Conservation (phyloP, 2,329 filamentous ascomycete species). For the Fusarium sp. region DNA sequence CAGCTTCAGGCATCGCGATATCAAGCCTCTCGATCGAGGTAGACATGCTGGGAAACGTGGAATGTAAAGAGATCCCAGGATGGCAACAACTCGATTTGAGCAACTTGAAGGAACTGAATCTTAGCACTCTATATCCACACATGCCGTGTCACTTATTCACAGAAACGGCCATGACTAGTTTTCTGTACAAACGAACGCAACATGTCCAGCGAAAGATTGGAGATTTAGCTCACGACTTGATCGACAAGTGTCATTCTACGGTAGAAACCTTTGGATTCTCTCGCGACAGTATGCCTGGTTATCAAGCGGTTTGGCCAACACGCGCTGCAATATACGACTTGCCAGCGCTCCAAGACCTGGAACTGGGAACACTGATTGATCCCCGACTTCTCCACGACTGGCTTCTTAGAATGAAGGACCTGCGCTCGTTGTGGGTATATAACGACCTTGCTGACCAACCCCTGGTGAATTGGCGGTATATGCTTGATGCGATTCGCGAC, state of each 20-base stretch:
- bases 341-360: neutral
- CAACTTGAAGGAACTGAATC: neutral
- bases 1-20: neutral
- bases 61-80: neutral
- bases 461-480: neutral
- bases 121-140: neutral
- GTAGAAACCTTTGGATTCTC: neutral
- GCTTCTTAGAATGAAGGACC: neutral
- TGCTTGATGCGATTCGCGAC: neutral
- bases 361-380: accelerated
- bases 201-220: neutral
- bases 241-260: neutral
- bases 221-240: neutral
- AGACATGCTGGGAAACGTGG: neutral
- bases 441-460: no score
- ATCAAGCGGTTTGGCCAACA: neutral
- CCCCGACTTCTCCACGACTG: neutral
- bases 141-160: neutral
- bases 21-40: neutral
- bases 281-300: no score
- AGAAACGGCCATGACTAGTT: neutral
- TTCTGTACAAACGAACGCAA: no score
- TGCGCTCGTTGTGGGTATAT: neutral
- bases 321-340: neutral
- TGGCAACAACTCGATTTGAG: neutral